A percentile compares a stretch with the other conserved stretches of the same genome.
phyloP scores from a whole-genome alignment of 306 rosid species.

The Spatholobus suberectus region DNA sequence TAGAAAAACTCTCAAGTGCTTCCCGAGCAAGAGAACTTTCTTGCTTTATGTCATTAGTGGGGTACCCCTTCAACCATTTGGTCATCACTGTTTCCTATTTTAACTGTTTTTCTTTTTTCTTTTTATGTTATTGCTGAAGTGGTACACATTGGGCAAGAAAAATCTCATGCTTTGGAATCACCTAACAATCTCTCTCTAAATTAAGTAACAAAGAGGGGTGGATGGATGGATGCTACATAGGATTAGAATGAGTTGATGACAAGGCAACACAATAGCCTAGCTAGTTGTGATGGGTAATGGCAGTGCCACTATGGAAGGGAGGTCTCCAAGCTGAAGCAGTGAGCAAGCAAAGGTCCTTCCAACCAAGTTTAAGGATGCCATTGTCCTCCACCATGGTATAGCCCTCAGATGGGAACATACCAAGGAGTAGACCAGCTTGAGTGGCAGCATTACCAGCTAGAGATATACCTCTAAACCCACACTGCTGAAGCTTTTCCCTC shows the following conservation, averaged over 20 bases:
- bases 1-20: conserved; percentile 1
- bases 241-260: background rate
- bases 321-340: conserved; percentile 99
- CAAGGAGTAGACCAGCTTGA: conserved; percentile 85
- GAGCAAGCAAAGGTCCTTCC: conserved; percentile 98
- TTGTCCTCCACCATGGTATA: conserved; percentile 95
- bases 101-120: background rate
- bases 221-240: conserved; percentile 30
- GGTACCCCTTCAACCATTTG: conserved; percentile 39
- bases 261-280: background rate
- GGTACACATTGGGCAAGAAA: conserved; percentile 42
- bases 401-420: conserved; percentile 97
- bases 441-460: conserved; percentile 97
- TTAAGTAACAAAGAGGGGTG: background rate
- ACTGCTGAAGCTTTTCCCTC: conserved; percentile 91
- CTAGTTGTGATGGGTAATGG: conserved; percentile 44
- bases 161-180: conserved; percentile 36
- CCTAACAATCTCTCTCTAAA: conserved; percentile 32
- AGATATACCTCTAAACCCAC: conserved; percentile 85
- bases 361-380: conserved; percentile 94
- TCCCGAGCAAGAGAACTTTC: conserved; percentile 32
- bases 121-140: conserved; percentile 24
- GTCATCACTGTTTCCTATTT: conserved; percentile 20
- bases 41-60: conserved; percentile 22
- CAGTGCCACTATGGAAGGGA: conserved; percentile 51